These are phyloP conservation scores for Saturnispora besseyi DNA, from an alignment of 805 yeast genomes.

Conservation along the genomic window DNA sequence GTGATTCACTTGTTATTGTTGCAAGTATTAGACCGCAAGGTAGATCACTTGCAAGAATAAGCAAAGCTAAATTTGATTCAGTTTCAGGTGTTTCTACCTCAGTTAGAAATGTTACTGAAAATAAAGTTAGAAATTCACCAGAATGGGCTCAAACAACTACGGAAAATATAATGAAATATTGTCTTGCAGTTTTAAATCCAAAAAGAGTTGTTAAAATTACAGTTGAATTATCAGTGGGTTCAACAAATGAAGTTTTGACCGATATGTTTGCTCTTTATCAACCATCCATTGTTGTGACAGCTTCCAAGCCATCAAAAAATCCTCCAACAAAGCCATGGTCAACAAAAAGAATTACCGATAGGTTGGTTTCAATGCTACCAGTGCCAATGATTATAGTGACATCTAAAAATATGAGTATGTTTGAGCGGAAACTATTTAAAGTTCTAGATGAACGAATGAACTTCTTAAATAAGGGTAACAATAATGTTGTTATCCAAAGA, in stretches of 20 bases:
- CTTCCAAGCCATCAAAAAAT: constrained; percentile 44
- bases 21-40: constrained; percentile 37
- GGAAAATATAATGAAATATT: constrained; percentile 44
- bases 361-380: constrained; percentile 54
- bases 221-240: constrained; percentile 54
- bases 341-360: constrained; percentile 53
- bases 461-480: constrained; percentile 8
- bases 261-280: constrained; percentile 54
- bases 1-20: constrained; percentile 58
- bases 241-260: constrained; percentile 45
- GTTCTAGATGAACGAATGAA: constrained; percentile 22
- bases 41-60: constrained; percentile 17
- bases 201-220: constrained; percentile 40
- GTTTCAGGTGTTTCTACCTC: constrained; percentile 3
- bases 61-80: constrained; percentile 14
- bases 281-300: constrained; percentile 49
- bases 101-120: constrained; percentile 20
- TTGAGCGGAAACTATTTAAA: constrained; percentile 37
- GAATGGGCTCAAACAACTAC: constrained; percentile 38
- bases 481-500: constrained; percentile 10
- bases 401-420: constrained; percentile 45
- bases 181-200: constrained; percentile 38
- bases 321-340: constrained; percentile 50
- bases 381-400: constrained; percentile 64
- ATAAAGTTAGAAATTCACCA: constrained; percentile 35